A percentile compares a stretch with the other conserved stretches of the same genome.
phyloP scores from a whole-genome alignment of 371 early-diverging fungal genomes.

The Smittium culicis region DNA sequence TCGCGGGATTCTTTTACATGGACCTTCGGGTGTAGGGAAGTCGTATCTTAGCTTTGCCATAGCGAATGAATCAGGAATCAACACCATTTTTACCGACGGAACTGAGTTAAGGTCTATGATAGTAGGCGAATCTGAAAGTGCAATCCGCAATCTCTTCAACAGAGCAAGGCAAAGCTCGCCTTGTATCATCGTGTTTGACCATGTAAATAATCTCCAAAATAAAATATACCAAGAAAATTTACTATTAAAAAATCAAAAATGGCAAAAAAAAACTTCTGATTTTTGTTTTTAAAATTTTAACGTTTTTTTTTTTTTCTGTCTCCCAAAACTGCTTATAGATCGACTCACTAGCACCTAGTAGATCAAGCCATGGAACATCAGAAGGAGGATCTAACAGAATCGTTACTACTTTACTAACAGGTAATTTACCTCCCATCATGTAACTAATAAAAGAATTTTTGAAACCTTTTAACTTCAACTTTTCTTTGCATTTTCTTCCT shows the following conservation, averaged over 20 bases:
- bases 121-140: conserved; percentile 69
- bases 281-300: not conserved
- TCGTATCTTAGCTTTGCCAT: conserved; percentile 94
- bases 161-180: conserved; percentile 63
- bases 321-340: too few relatives aligned
- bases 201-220: conserved; percentile 29
- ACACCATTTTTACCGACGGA: conserved; percentile 59
- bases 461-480: not conserved
- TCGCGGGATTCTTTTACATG: conserved; percentile 71
- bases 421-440: conserved; percentile 25
- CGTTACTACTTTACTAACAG: conserved; percentile 61
- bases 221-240: not conserved
- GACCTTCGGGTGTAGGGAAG: conserved; percentile 93
- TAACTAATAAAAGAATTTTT: not conserved
- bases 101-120: conserved; percentile 64
- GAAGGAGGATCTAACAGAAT: conserved; percentile 69
- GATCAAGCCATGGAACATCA: conserved; percentile 50
- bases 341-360: conserved; percentile 50
- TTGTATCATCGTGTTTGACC: conserved; percentile 71
- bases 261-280: conserved; percentile 1
- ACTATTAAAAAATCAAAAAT: not conserved
- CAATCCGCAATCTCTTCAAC: conserved; percentile 53
- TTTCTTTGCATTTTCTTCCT: not conserved
- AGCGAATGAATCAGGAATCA: conserved; percentile 65
- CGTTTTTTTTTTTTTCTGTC: too few relatives aligned